Base-by-base conservation (phyloP, 2,329 filamentous ascomycete genomes). In the Zymoseptoria ardabiliae region DNA sequence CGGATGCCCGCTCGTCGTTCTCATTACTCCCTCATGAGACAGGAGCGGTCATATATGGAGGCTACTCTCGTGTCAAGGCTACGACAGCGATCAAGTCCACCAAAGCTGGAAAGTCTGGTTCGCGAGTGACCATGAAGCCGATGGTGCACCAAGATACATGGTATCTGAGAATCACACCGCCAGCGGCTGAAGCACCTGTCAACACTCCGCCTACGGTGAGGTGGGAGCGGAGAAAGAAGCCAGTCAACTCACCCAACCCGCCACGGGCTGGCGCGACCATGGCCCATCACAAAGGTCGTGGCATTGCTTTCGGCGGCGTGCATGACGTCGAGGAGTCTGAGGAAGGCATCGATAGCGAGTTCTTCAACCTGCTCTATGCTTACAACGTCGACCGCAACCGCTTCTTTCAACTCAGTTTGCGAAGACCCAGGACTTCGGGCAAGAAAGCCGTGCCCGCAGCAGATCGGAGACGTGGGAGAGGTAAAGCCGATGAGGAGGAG, bases 321-420 rank as follows among this genome's bases (percentile, higher is more conserved):
- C 91, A 97, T 69, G 71, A 74, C 59, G 71, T 74, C 2, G 72
- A 74, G 58, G 70, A 72, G 58, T 71, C 69, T 56, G 72, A 74
- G 56, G 94, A 99, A 73, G 91, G 90, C 3, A 96, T 99, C 66
- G 93, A 99, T 57, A 96, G 90, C 71, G 92, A 97, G 73, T 99
- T 99, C 76, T 99, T 97, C 78, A 93, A 97, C 68, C 84, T 87
- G 58, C 76, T 97, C 22, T 95, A 89, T 69, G 89, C 92, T 4
- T 97, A 92, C 90, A 97, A 96, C 70, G 86, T 96, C 63, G 94
- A 97, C 69, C 85, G 93, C 60, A 99, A 99, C 72, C 83, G 94
- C 8, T 97, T 96, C 77, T 97, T 97, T 78, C 90, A 89, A 2
- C 79, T 97, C 51, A 78, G 79, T 9, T 78, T 97, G 52, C 82